Conservation (phyloP, 306 rosid genomes). For the Rosa rugosa region DNA sequence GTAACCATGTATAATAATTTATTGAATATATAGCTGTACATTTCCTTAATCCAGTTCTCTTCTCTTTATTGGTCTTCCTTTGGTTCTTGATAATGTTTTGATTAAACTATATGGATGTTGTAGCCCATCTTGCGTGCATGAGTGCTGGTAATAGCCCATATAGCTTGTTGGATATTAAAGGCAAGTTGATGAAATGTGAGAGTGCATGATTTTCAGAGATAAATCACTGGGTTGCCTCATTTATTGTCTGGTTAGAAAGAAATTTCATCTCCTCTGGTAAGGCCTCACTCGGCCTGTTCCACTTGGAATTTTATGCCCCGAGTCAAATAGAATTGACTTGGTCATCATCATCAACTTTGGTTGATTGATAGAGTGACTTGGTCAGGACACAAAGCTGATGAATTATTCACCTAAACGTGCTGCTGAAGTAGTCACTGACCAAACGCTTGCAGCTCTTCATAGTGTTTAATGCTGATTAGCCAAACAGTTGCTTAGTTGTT, state of each 20-base stretch:
- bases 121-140: too few species aligned
- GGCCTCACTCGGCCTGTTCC: too few species aligned
- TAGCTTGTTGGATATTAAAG: background rate
- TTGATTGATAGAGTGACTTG: background rate
- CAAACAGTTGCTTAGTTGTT: background rate
- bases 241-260: too few species aligned
- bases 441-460: too few species aligned
- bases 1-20: slow-evolving; percentile 6
- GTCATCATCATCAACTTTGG: too few species aligned
- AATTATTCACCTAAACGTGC: background rate
- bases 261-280: too few species aligned
- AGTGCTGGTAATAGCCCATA: background rate
- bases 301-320: too few species aligned
- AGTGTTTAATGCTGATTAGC: too few species aligned
- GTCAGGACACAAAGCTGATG: background rate
- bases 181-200: background rate
- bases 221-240: background rate
- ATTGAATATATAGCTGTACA: background rate
- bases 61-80: background rate
- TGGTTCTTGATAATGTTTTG: too few species aligned
- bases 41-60: background rate
- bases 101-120: background rate
- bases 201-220: background rate
- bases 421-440: background rate
- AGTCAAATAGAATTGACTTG: too few species aligned